Evolutionary conservation across 148 eudicot species (phyloP), one percentile per base, ranked within the genome.

Genomic region (Amaranthus hypochondriacus): DNA sequence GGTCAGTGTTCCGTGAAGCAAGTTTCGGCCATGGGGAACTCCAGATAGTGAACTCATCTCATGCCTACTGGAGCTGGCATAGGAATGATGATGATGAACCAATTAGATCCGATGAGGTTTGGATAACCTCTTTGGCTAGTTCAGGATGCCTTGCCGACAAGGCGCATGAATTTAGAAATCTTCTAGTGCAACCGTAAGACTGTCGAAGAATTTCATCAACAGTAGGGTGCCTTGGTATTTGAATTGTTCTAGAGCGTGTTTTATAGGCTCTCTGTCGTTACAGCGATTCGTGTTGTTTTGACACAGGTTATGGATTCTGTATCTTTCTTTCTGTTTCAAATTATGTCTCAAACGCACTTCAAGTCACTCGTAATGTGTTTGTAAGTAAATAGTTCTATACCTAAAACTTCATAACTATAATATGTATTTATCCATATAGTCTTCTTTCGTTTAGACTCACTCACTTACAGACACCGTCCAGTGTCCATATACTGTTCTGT

Each of bases 11-110:
- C 76, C 92, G 95, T 61, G 97, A 92, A 81, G 95, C 97, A 8
- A 92, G 97, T 85, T 92, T 92, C 72, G 97, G 97, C 42, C 95
- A 92, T 68, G 97, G 97, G 4, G 97, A 92, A 89, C 91, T 92
- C 42, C 88, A 71, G 79, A 83, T 90, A 59, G 80, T 85, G 55
- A 92, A 92, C 68, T 65, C 87, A 39, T 79, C 83, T 14, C 93
- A 92, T 82, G 96, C 96, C 52, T 78, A 78, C 52, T 95, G 98
- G 98, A 95, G 96, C 73, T 92, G 93, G 92, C 96, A 92, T 73
- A 87, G 96, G 85, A 89, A 92, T 54, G 89, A 90, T 70, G 97
- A 95, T 8, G 98, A 95, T 79, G 97, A 95, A 75, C 89, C 90
- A 54, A 88, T 90, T 48, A 84, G 70, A 76, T 92, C 97, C 48